Conservation (phyloP, 192 early-diverging fungal genomes). For the Entomortierella lignicola region DNA sequence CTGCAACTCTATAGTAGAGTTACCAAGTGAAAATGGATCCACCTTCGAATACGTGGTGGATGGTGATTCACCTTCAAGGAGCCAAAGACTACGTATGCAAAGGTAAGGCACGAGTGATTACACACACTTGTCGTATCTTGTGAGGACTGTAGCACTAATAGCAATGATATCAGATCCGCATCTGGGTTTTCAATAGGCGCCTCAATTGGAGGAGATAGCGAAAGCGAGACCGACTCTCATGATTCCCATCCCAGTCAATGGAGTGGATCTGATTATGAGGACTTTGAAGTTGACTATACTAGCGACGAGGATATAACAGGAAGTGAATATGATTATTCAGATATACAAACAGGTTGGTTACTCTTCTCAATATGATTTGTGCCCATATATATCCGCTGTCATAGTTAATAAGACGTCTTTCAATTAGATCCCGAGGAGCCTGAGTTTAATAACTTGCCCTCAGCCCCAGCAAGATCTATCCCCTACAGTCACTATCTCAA, state of each 20-base stretch:
- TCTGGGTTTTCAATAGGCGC: conserved; percentile 36
- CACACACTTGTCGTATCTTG: too few species aligned
- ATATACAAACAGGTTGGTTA: conserved; percentile 14
- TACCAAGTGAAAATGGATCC: conserved; percentile 44
- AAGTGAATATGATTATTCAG: conserved; percentile 21
- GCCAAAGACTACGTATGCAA: conserved; percentile 3
- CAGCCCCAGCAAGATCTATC: conserved; percentile 57
- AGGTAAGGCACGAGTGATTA: too few species aligned
- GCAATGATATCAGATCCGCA: conserved; percentile 22
- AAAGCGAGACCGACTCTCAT: conserved; percentile 30
- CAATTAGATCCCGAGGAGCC: conserved; percentile 13
- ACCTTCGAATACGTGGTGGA: conserved; percentile 24
- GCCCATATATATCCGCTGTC: background rate
- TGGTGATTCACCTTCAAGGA: background rate
- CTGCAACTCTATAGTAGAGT: conserved; percentile 24
- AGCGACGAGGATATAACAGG: conserved; percentile 24
- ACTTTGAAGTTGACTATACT: conserved; percentile 28
- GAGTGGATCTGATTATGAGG: conserved; percentile 32
- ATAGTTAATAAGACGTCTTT: background rate
- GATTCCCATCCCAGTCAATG: conserved; percentile 16
- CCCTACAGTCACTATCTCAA: conserved; percentile 69
- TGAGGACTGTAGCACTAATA: too few species aligned
- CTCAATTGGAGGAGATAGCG: conserved; percentile 18
- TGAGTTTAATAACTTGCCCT: conserved; percentile 25
- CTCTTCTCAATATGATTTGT: background rate